Conservation (phyloP, 306 rosid genomes). For the Myrica gale region DNA sequence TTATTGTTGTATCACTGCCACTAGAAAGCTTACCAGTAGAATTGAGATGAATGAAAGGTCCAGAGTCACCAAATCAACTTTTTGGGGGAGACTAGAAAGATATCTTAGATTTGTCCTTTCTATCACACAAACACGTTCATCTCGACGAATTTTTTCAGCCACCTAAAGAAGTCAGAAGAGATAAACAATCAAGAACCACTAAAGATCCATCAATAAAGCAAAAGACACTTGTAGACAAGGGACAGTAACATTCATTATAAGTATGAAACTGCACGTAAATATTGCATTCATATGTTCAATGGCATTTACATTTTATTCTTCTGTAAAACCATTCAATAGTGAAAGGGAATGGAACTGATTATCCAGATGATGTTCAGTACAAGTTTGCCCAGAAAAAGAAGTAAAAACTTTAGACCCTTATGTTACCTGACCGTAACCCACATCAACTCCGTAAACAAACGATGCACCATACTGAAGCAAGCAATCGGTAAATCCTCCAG, state of each 20-base stretch:
- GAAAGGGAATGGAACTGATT: background rate
- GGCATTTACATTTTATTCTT: background rate
- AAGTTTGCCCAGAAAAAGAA: background rate
- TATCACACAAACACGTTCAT: constrained; percentile 77
- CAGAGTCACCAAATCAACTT: constrained; percentile 85
- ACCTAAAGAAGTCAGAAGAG: constrained; percentile 49
- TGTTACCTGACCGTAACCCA: constrained; percentile 94
- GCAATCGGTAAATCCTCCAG: constrained; percentile 96
- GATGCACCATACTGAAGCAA: constrained; percentile 91
- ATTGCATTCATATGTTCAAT: too few species aligned
- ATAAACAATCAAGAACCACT: background rate
- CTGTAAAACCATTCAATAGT: background rate
- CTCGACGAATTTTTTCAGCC: constrained; percentile 75
- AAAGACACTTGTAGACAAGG: too few species aligned
- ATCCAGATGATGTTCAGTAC: background rate
- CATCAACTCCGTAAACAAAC: constrained; percentile 86
- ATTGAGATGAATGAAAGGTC: constrained; percentile 96
- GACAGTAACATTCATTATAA: too few species aligned
- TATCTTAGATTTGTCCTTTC: constrained; percentile 88
- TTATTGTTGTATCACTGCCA: background rate
- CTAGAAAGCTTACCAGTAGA: constrained; percentile 65
- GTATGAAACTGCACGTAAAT: background rate
- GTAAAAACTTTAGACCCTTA: background rate
- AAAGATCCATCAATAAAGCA: background rate
- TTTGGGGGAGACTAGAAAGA: constrained; percentile 78